Base-by-base conservation (phyloP, 345 rosid genomes). In the Dipteronia sinensis region DNA sequence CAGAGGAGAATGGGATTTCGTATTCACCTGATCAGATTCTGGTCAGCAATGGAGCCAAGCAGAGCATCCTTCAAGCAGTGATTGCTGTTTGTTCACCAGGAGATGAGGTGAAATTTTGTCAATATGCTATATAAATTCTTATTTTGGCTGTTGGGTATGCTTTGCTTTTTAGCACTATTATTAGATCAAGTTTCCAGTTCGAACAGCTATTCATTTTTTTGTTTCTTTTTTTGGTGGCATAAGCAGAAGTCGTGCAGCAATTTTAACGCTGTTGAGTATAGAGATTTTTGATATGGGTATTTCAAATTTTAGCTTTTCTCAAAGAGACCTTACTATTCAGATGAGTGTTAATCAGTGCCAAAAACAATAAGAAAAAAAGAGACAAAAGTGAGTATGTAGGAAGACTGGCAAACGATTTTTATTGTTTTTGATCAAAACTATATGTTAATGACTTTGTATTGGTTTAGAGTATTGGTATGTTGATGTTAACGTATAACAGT, bases 1-100 rank as follows among this genome's bases (percentile, higher is more conserved):
- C 78, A 96, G 98, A 90, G 89, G 99, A 94, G 86, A 96, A 96
- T 73, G 98, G 98, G 69, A 46, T 94, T 63, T 69, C 92, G 27
- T 96, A 96, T 83, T 74, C 89, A 0, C 97, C 98, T 29, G 91
- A 96, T 77, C 94, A 96, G 81, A 86, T 96, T 76, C 76, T 94
- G 77, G 97, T 96, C 72, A 96, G 99, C 77, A 96, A 96, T 83
- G 98, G 99, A 75, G 99, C 99, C 55, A 96, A 96, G 82, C 99
- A 96, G 85, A 71, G 95, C 77, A 75, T 82, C 67, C 69, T 85
- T 71, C 98, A 96, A 85, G 98, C 99, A 13, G 89, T 90, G 34
- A 86, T 91, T 77, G 99, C 99, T 4, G 98, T 94, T 79, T 96
- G 98, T 81, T 88, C 94, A 25, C 98, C 97, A 0, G 98, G 98